Evolutionary conservation across 805 yeast genomes (phyloP), one percentile per base, ranked within the genome.

Genomic region (Saturnispora ahearnii): DNA sequence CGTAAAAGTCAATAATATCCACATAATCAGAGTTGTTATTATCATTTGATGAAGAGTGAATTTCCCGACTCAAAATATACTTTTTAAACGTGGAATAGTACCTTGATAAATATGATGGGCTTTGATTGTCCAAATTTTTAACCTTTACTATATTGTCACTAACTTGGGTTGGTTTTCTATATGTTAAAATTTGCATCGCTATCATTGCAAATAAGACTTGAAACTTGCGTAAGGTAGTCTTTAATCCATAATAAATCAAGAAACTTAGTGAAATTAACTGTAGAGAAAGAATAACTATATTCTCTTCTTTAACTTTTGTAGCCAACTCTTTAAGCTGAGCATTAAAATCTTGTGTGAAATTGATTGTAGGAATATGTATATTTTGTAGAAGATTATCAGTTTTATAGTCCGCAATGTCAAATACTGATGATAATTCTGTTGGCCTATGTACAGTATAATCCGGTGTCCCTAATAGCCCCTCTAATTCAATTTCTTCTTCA

Each of bases 61-160:
- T 5, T 30, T 41, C 43, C 36, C 31, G 52, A 33, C 40, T 53
- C 40, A 4, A 46, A 32, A 21, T 18, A 18, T 12, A 7, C 15
- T 21, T 9, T 18, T 36, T 21, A 8, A 18, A 4, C 5, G 24
- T 9, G 5, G 18, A 22, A 4, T 18, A 10, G 40, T 18, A 18
- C 0, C 10, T 36, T 18, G 24, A 18, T 12, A 18, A 7, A 18
- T 7, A 9, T 36, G 8, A 10, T 22, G 15, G 21, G 9, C 10
- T 18, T 36, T 18, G 12, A 18, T 36, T 36, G 4, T 9, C 12
- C 26, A 36, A 7, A 4, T 18, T 21, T 18, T 18, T 22, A 8
- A 3, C 21, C 8, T 18, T 15, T 1, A 18, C 11, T 4, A 18
- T 7, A 4, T 18, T 18, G 3, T 9, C 12, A 18, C 29, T 26